Base-by-base conservation (phyloP, 2,329 filamentous ascomycete species). In the Venturia pyrina region DNA sequence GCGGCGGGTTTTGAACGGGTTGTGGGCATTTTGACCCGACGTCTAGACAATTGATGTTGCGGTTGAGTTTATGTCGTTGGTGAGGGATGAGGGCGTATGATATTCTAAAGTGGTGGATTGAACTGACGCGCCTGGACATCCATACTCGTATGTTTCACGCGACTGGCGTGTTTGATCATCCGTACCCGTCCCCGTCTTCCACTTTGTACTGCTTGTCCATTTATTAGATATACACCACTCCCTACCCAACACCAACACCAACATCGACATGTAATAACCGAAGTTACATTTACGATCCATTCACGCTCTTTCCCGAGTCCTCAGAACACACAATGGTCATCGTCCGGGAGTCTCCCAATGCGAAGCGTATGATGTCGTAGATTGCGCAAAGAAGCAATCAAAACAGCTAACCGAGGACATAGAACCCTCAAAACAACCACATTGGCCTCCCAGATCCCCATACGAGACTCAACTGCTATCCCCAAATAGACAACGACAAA, bases 401-500 rank as follows among this genome's bases (percentile, higher is more conserved):
- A 60, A 28, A 63, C 66, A 63, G 48, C 48, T 53, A 17, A 53
- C 21, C 24, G 48, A 15, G 48, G 48, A 28, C 48, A 60, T 75
- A 75, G 69, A 46, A 32, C 67, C 63, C 56, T 76, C 44, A 76
- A 80, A 70, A 74, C 74, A 74, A 74, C 77, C 75, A 68, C 78
- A 73, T 66, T 88, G 86, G 86, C 86, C 86, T 66, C 86, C 86
- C 21, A 80, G 82, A 71, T 88, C 85, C 24, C 85, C 86, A 19
- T 80, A 82, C 70, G 83, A 87, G 68, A 86, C 85, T 28, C 78
- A 88, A 19, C 76, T 87, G 66, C 85, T 82, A 73, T 88, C 93
- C 3, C 93, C 93, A 0, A 86, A 88, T 69, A 93, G 92, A 64
- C 88, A 92, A 70, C 73, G 48, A 66, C 24, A 43, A 21, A 44